These are phyloP conservation scores for Cytospora piceae DNA, from an alignment of 2,329 filamentous ascomycete genomes.

Conservation along the genomic window DNA sequence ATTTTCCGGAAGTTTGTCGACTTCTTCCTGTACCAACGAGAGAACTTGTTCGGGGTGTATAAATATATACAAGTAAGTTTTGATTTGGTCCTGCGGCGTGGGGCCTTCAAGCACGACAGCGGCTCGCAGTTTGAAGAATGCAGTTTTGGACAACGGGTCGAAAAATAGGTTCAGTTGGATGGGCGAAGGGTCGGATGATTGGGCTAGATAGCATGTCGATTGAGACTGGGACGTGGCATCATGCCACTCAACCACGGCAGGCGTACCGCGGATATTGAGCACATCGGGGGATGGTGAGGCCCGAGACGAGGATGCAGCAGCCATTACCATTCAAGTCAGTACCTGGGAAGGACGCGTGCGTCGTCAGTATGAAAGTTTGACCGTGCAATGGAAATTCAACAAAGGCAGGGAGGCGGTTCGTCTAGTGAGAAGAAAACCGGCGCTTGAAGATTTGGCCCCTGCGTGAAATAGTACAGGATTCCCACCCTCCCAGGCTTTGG, in stretches of 20 bases:
- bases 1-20: background rate
- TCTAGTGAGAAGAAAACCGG: background rate
- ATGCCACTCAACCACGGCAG: background rate
- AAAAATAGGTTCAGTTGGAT: background rate
- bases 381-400: background rate
- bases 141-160: background rate
- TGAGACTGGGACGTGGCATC: background rate
- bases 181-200: background rate
- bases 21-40: background rate
- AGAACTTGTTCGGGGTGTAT: background rate
- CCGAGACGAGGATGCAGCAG: background rate
- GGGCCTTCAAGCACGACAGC: background rate
- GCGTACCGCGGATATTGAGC: background rate
- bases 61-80: background rate
- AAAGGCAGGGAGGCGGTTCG: background rate
- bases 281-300: background rate
- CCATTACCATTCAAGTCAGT: background rate
- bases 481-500: slow-evolving; percentile 28
- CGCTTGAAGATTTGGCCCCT: background rate
- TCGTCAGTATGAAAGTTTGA: background rate
- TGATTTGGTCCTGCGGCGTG: background rate
- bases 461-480: slow-evolving; percentile 12
- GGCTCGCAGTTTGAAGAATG: background rate
- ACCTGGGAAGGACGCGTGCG: slow-evolving; percentile 1
- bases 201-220: background rate